phyloP scores from a whole-genome alignment of 208 protist species.

The Crithidia expoeki region DNA sequence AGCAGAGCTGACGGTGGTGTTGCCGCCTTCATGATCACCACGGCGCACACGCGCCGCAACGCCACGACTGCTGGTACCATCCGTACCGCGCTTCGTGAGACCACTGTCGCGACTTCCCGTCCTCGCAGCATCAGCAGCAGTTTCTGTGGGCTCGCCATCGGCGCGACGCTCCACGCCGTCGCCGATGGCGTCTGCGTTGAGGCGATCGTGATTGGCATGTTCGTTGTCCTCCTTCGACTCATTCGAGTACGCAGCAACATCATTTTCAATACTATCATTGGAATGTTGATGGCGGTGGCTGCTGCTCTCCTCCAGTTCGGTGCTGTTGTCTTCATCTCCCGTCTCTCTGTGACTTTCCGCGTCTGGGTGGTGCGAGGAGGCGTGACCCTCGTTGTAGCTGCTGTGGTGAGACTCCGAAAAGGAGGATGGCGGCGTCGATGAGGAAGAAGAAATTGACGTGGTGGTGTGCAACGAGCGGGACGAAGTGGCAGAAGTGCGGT shows the following conservation, averaged over 20 bases:
- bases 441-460: not conserved
- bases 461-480: not conserved
- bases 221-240: no score
- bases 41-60: not conserved
- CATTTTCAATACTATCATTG: no score
- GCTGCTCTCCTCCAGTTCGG: slow-evolving; percentile 1
- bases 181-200: not conserved
- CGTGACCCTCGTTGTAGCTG: slow-evolving; percentile 1
- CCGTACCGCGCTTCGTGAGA: not conserved
- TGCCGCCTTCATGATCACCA: not conserved
- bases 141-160: not conserved
- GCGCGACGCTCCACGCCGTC: not conserved
- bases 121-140: not conserved
- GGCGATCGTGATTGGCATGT: not conserved
- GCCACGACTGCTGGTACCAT: not conserved
- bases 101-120: not conserved
- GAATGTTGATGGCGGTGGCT: not conserved
- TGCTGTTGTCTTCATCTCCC: not conserved
- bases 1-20: not conserved
- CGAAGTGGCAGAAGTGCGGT: not conserved
- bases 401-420: not conserved
- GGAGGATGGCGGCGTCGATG: slow-evolving; percentile 6
- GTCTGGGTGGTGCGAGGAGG: not conserved
- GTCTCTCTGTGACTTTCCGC: not conserved
- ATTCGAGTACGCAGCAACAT: slow-evolving; percentile 2